Percentiles rank a stretch among this genome's conserved stretches.
Conservation (phyloP, 805 yeast genomes). For the Candida namnaoensis region DNA sequence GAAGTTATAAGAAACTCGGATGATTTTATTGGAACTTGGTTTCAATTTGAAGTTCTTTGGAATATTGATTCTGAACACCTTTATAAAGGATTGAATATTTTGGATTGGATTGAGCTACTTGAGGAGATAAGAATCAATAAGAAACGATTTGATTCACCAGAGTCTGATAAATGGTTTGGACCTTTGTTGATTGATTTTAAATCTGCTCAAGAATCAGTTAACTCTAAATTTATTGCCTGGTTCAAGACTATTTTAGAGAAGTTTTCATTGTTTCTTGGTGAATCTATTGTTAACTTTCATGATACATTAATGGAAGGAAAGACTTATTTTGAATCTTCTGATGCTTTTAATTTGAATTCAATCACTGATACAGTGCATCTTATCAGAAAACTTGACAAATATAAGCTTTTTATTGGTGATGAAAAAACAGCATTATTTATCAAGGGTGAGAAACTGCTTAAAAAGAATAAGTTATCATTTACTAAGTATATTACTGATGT, state of each 20-base stretch:
- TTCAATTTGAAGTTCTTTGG: constrained; percentile 49
- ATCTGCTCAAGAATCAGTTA: constrained; percentile 44
- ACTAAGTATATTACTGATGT: neutral
- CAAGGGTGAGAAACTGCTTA: constrained; percentile 18
- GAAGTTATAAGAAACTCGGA: constrained; percentile 27
- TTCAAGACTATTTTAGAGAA: constrained; percentile 33
- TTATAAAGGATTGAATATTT: constrained; percentile 23
- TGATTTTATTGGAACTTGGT: constrained; percentile 43
- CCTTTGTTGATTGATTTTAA: constrained; percentile 34
- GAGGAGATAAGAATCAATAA: constrained; percentile 34
- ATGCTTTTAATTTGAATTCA: constrained; percentile 25
- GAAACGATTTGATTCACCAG: constrained; percentile 41
- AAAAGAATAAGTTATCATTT: neutral
- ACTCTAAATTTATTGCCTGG: constrained; percentile 51
- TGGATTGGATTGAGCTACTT: constrained; percentile 40
- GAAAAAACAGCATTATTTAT: constrained; percentile 12
- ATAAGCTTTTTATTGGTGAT: constrained; percentile 15
- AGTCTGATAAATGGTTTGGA: constrained; percentile 31
- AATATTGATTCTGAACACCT: constrained; percentile 38
- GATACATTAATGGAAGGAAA: constrained; percentile 24
- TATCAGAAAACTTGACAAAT: constrained; percentile 28
- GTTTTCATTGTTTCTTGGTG: constrained; percentile 31
- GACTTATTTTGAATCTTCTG: constrained; percentile 25
- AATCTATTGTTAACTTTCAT: constrained; percentile 21
- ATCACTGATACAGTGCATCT: constrained; percentile 27